A percentile compares a stretch with the other conserved stretches of the same genome.
phyloP scores from a whole-genome alignment of 208 protist species.

The Crithidia brevicula region DNA sequence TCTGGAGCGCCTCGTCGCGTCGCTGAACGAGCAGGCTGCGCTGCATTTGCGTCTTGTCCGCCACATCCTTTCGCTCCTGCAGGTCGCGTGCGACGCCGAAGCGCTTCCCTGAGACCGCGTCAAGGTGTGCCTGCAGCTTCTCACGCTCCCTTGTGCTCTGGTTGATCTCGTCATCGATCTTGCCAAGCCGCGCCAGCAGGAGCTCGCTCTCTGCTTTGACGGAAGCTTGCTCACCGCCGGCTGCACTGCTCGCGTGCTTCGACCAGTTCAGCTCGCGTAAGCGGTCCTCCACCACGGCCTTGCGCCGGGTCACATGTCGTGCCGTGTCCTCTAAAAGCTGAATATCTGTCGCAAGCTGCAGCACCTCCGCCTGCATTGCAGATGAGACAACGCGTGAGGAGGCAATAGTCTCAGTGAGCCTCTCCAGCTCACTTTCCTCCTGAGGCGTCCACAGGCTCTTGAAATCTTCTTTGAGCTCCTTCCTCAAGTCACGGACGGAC shows the following conservation, averaged over 20 bases:
- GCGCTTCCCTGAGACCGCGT: constrained; percentile 45
- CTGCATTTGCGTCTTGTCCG: constrained; percentile 67
- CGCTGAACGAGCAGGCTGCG: constrained; percentile 74
- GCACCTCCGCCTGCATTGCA: constrained; percentile 42
- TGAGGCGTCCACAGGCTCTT: constrained; percentile 52
- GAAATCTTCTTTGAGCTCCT: constrained; percentile 71
- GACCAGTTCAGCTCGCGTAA: constrained; percentile 69
- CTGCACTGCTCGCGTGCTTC: constrained; percentile 36
- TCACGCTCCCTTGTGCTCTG: constrained; percentile 46
- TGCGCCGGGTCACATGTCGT: constrained; percentile 56
- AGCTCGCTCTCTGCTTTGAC: constrained; percentile 58
- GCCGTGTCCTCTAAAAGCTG: constrained; percentile 77
- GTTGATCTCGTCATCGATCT: constrained; percentile 52
- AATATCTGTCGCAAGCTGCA: constrained; percentile 70
- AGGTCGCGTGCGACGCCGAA: constrained; percentile 39
- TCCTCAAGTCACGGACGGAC: constrained; percentile 38
- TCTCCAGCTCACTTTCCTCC: constrained; percentile 78
- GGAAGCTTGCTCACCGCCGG: constrained; percentile 46
- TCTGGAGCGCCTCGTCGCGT: constrained; percentile 84
- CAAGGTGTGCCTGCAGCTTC: constrained; percentile 47
- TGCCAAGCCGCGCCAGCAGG: constrained; percentile 48
- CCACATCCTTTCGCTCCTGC: constrained; percentile 67
- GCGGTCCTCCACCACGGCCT: constrained; percentile 59
- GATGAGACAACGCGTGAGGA: constrained; percentile 36
- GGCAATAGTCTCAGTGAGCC: constrained; percentile 52